Evolutionary conservation across 768 basidiomycete species (phyloP), one percentile per base, ranked within the genome.

Genomic region (Hortiboletus flavorubellus): DNA sequence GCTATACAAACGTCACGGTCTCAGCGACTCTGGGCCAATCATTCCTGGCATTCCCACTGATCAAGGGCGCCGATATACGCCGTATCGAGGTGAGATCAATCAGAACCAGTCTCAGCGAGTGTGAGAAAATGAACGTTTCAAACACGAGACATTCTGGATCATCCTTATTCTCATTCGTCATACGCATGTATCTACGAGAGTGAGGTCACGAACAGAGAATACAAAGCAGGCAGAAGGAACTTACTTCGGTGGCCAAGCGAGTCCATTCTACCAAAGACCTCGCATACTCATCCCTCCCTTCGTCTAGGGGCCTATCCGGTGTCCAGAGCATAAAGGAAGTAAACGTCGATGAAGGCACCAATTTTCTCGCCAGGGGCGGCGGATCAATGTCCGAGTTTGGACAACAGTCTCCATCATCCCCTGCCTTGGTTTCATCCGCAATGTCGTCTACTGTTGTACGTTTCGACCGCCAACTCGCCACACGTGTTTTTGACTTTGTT

Each of bases 311-410:
- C 21, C 80, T 78, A 68, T 93, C 91, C 5, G 86, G 79, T 54
- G 84, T 76, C 91, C 91, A 93, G 23, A 93, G 65, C n/a, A 81
- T 80, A 59, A 93, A 82, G 1, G 81, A 82, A 3, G 78, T 74
- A 64, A 93, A 93, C 45, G 75, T 76, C 0, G 80, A 78, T 3
- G 73, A 71, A 5, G 86, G 79, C 8, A 72, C 62, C 53, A 89
- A 68, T 11, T 59, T 69, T 43, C 75, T 75, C 21, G 64, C 66
- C 18, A 11, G 49, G 0, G 64, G 61, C 21, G 16, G 16, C 14
- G 46, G 16, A 12, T 51, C 41, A 4, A 34, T 12, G 15, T 39
- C 53, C 10, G 39, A 23, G 21, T 51, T 53, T 34, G 48, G 21
- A 41, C 5, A 30, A 26, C 65, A 66, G 30, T 67, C 67, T 11